Evolutionary conservation across 768 basidiomycete genomes (phyloP), one percentile per base, ranked within the genome.

Genomic region (Kwoniella botswanensis): DNA sequence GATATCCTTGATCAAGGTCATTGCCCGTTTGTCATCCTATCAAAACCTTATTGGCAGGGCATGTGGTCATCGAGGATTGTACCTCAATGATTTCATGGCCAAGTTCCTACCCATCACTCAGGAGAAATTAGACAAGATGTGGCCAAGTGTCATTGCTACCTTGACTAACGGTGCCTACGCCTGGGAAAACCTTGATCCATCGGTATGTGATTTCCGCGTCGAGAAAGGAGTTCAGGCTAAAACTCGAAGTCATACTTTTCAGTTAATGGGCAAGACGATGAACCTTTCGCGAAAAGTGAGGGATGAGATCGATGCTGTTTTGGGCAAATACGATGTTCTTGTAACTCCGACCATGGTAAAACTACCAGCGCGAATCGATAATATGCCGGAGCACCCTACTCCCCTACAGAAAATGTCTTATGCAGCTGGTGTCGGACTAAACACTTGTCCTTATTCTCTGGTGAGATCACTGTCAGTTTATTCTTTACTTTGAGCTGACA

Each of bases 231-330:
- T 56, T 11, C 12, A 21, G 21, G 13, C 54, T 11, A 15, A 26
- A 12, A 56, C 2, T 11, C n/a, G 9, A 11, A 10, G 21, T 21
- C 54, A 44, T 21, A 26, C 22, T 15, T 7, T 15, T 3, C 46
- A 68, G 67, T 70, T 73, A 65, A 73, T 76, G 60, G 85, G 85
- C 43, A 85, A 85, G 67, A 82, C 84, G 5, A 83, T 82, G 65
- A 86, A 86, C 74, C 78, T 86, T 2, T 74, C 83, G n/a, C 78
- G 86, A 21, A 84, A 84, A 57, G 79, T 85, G 26, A 74, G 79
- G n/a, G 76, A 82, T 69, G 79, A 81, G 18, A 86, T 85, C 70
- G 79, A 85, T 65, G 76, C 67, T 1, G 75, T 75, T 2, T 72
- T 86, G 13, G 71, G 70, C 9, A 65, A 76, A 26, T 80, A 84